Evolutionary conservation across 768 basidiomycete genomes (phyloP).

Genomic region (Calocybe cyanea): DNA sequence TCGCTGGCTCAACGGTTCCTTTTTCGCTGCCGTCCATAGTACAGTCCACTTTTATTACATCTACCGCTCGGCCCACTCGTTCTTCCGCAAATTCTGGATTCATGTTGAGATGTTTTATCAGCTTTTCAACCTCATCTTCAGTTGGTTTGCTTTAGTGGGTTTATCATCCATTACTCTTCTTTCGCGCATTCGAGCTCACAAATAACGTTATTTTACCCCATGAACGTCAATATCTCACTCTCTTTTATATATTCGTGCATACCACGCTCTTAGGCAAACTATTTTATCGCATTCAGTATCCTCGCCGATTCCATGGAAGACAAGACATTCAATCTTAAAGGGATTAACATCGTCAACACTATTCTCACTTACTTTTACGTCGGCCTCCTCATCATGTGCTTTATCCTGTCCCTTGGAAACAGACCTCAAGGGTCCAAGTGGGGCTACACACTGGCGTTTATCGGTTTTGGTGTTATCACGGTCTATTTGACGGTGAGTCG

Average conservation of each 20-base stretch:
- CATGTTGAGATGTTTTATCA: slow-evolving; percentile 94
- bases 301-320: slow-evolving; percentile 75
- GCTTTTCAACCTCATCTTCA: slow-evolving; percentile 84
- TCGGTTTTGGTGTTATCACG: slow-evolving; percentile 88
- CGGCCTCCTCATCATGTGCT: slow-evolving; percentile 82
- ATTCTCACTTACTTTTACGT: slow-evolving; percentile 86
- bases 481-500: slow-evolving; percentile 92
- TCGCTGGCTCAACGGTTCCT: too few relatives aligned
- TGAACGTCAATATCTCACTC: too few relatives aligned
- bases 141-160: slow-evolving; percentile 82
- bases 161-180: too few relatives aligned
- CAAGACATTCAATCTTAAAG: slow-evolving; percentile 47
- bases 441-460: slow-evolving; percentile 79
- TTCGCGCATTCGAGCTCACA: too few relatives aligned
- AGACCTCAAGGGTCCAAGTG: slow-evolving; percentile 87
- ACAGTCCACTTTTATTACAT: slow-evolving; percentile 93
- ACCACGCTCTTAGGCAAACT: too few relatives aligned
- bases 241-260: too few relatives aligned
- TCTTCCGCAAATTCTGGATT: slow-evolving; percentile 88
- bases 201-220: too few relatives aligned
- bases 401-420: slow-evolving; percentile 86
- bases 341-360: slow-evolving; percentile 70
- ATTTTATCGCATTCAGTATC: slow-evolving; percentile 84
- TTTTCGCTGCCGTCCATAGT: slow-evolving; percentile 95
- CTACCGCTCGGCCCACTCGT: slow-evolving; percentile 82